Percentiles rank a stretch among this genome's conserved stretches.
phyloP scores from a whole-genome alignment of 805 yeast species.

The Wickerhamomyces hampshirensis region DNA sequence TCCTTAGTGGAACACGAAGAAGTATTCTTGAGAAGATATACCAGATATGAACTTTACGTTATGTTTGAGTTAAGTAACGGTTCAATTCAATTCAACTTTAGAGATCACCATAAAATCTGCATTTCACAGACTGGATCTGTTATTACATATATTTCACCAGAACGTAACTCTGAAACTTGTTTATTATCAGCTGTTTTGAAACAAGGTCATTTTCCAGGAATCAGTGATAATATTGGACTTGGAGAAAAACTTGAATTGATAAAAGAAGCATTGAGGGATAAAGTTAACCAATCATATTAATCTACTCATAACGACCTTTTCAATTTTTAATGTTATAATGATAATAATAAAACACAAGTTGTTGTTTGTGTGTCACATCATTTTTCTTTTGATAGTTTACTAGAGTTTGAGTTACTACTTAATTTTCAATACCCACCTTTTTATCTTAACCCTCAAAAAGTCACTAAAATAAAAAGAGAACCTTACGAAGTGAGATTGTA shows the following conservation, averaged over 20 bases:
- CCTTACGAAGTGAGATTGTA: too few relatives aligned
- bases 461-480: too few relatives aligned
- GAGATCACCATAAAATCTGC: slow-evolving; percentile 88
- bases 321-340: background rate
- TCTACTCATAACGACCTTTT: background rate
- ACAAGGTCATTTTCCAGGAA: slow-evolving; percentile 42
- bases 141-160: slow-evolving; percentile 78
- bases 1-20: slow-evolving; percentile 45
- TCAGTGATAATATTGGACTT: slow-evolving; percentile 39
- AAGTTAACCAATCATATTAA: slow-evolving; percentile 11
- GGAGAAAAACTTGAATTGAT: slow-evolving; percentile 47
- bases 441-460: too few relatives aligned
- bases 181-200: slow-evolving; percentile 46
- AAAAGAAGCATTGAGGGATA: slow-evolving; percentile 56
- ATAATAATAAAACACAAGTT: too few relatives aligned
- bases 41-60: slow-evolving; percentile 72
- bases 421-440: too few relatives aligned
- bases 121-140: slow-evolving; percentile 70
- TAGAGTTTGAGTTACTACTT: too few relatives aligned
- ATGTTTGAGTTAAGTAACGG: slow-evolving; percentile 95
- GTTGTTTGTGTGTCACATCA: too few relatives aligned
- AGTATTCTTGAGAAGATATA: slow-evolving; percentile 76
- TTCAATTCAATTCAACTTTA: slow-evolving; percentile 88
- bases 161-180: slow-evolving; percentile 64
- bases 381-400: too few relatives aligned